Base-by-base conservation (phyloP, 106 monocot genomes). In the Cymbidium sinense region DNA sequence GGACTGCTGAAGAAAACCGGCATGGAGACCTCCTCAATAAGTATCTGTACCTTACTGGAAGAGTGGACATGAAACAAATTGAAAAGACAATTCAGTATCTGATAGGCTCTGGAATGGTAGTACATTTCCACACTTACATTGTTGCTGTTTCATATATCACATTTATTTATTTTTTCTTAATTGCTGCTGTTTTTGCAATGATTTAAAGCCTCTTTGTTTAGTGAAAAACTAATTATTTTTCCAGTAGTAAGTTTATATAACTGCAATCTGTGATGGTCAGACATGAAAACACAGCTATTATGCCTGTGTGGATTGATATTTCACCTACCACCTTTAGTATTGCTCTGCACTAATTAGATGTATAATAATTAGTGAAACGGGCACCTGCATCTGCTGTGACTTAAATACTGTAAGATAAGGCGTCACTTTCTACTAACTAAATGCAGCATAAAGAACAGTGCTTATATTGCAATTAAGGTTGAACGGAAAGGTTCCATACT, bases 41-140 rank as follows among this genome's bases (percentile, higher is more conserved):
- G 61, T 89, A 89, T 50, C 69, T 89, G 0, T 89, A 89, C 70
- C 82, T 89, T 52, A 76, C 83, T n/a, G 89, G 89, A 34, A 83
- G 89, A 81, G 89, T 89, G 8, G 89, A 89, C 52, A 89, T 89
- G 89, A 81, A 35, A 39, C 83, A 86, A 71, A 84, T 89, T 29
- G 89, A 89, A 82, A 89, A 82, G 72, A 89, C 89, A 18, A 89
- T 89, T 50, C 89, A 89, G 23, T 89, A 89, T 82, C 67, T 89
- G 52, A 89, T 89, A 79, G 89, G 89, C 43, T 86, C 84, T 30
- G 89, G 89, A 78, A 89, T 89, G 89, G 89, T 89, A 84, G 82
- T 64, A 31, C n/a, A n/a, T n/a, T n/a, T n/a, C n/a, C n/a, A 54
- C 21, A 21, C 5, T n/a, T 0, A 20, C 54, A 54, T 54, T 54